Evolutionary conservation across 176 grass and related monocot genomes (phyloP).

Genomic region (Oryza australiensis): DNA sequence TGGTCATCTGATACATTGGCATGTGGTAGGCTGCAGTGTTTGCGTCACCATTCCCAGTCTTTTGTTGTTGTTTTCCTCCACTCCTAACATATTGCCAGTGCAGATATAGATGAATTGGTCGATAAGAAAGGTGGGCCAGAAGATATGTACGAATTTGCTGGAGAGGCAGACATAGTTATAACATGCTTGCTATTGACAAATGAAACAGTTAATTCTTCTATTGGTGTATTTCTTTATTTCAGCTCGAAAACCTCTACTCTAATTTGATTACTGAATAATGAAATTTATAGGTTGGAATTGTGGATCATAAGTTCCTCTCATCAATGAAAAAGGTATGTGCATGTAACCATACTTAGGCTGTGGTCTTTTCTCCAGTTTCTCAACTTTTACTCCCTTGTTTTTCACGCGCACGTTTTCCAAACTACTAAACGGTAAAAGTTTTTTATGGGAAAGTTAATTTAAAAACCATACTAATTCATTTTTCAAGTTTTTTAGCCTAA

Average conservation of each 20-base stretch:
- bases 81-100: constrained; percentile 32
- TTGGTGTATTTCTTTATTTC: constrained; percentile 17
- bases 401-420: too few relatives aligned
- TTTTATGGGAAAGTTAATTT: too few relatives aligned
- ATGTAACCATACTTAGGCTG: not conserved
- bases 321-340: constrained; percentile 76
- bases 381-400: too few relatives aligned
- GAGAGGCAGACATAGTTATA: constrained; percentile 82
- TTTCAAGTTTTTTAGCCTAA: too few relatives aligned
- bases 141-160: constrained; percentile 73
- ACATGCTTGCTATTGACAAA: constrained; percentile 73
- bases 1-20: constrained; percentile 61
- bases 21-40: constrained; percentile 46
- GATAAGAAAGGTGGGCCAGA: constrained; percentile 76
- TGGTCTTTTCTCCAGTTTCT: too few relatives aligned
- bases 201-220: constrained; percentile 56
- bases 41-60: not conserved
- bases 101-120: constrained; percentile 63
- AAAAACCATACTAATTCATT: too few relatives aligned
- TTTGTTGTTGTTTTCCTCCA: constrained; percentile 8
- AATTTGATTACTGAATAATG: constrained; percentile 25
- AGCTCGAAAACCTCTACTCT: not conserved
- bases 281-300: constrained; percentile 70
- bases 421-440: too few relatives aligned
- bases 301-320: constrained; percentile 76